Evolutionary conservation across 768 basidiomycete genomes (phyloP), one percentile per base, ranked within the genome.

Genomic region (Naematelia encephala): DNA sequence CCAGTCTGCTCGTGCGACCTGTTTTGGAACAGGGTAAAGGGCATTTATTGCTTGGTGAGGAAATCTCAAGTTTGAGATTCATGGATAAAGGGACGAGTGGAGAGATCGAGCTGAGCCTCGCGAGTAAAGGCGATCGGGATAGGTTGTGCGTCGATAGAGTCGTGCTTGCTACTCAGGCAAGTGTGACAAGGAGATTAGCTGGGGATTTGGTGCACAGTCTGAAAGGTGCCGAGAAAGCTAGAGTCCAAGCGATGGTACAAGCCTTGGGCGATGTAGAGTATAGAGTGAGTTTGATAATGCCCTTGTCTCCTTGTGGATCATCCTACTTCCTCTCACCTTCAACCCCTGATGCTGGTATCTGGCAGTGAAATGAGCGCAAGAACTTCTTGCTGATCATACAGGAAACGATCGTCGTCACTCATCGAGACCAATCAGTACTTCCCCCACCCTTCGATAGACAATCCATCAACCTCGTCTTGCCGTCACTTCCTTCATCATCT

Each of bases 81-180:
- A 28, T 21, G 61, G 25, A 46, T 4, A 30, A 22, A 26, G 48
- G 44, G 49, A 53, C 16, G 51, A 62, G 22, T 27, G 48, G 56
- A 26, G 29, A 50, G 52, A 21, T 25, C n/a, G 43, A 5, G 49
- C 26, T 22, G 22, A 46, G 26, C 21, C n/a, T 29, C 4, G 28
- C 8, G 34, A 39, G 34, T 8, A 39, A 39, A 16, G 16, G 34
- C 34, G 16, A 39, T 16, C 8, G 34, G 34, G 34, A 39, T 16
- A 34, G 29, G 57, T 39, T 8, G 47, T 21, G 5, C 51, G 89
- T 89, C 67, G 81, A 83, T 50, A 85, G 87, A 68, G 76, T 91
- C 57, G 77, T 89, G 4, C 80, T 89, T 50, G 88, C 86, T 4
- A 89, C 88, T 0, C 87, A 89, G 71, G 88, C 88, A 4, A 83